Conservation (phyloP, 345 rosid species). For the Corchorus capsularis region DNA sequence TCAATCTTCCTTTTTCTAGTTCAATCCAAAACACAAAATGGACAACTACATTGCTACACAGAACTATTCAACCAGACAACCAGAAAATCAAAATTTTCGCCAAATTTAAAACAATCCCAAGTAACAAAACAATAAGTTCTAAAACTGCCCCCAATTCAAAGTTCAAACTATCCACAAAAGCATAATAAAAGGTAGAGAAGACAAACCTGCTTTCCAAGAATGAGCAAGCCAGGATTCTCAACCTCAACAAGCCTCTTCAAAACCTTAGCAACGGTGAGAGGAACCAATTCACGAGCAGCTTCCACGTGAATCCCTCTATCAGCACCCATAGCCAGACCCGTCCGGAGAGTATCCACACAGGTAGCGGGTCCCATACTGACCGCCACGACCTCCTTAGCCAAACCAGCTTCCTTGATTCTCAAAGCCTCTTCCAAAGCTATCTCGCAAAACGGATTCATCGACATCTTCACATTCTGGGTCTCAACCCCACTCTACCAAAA, state of each 20-base stretch:
- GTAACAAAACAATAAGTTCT: too few species aligned
- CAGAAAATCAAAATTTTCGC: not conserved
- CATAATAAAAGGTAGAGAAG: not conserved
- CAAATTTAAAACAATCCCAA: not conserved
- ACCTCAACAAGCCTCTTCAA: slow-evolving; percentile 66
- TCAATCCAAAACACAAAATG: slow-evolving; percentile 5
- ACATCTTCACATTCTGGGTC: slow-evolving; percentile 94
- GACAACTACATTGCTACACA: not conserved
- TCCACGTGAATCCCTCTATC: slow-evolving; percentile 87
- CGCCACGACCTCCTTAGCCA: slow-evolving; percentile 81
- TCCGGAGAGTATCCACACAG: slow-evolving; percentile 83
- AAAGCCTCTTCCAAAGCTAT: slow-evolving; percentile 92
- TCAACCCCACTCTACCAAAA: slow-evolving; percentile 74
- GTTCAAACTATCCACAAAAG: not conserved
- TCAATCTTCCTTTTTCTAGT: not conserved
- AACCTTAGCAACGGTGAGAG: slow-evolving; percentile 78
- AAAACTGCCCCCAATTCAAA: not conserved
- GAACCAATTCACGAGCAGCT: slow-evolving; percentile 43
- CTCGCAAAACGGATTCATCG: slow-evolving; percentile 98
- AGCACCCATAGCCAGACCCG: slow-evolving; percentile 97
- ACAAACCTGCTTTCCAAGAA: slow-evolving; percentile 82
- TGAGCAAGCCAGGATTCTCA: slow-evolving; percentile 80
- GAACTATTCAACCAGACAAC: not conserved
- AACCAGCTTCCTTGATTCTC: slow-evolving; percentile 79
- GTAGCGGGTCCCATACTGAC: slow-evolving; percentile 72